Percentiles rank a stretch among this genome's conserved stretches.
Conservation (phyloP, 176 grass and related monocot genomes). For the Avena atlantica region DNA sequence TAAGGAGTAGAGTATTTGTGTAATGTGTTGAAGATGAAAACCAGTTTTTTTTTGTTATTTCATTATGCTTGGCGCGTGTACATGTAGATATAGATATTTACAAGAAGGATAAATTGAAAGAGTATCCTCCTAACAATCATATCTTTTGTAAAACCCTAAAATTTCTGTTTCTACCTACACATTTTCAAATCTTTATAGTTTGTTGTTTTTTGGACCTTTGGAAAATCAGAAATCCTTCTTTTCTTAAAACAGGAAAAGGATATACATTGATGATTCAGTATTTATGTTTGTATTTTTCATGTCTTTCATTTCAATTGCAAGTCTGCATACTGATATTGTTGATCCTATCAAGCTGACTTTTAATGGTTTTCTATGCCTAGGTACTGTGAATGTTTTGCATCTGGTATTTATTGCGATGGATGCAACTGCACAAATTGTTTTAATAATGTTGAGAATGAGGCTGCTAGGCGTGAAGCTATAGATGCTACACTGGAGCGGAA, state of each 20-base stretch:
- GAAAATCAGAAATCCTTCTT: not conserved
- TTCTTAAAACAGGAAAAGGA: not conserved
- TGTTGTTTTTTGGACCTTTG: constrained; percentile 31
- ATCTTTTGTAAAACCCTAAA: not conserved
- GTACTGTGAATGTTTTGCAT: constrained; percentile 98
- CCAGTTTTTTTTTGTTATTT: not conserved
- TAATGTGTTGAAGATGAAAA: not conserved
- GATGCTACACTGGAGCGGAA: constrained; percentile 91
- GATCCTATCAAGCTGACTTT: constrained; percentile 36
- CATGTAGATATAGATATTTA: constrained; percentile 24
- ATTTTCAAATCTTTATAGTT: constrained; percentile 11
- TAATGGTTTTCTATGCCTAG: constrained; percentile 50
- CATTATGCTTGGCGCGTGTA: not conserved
- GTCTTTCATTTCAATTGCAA: not conserved
- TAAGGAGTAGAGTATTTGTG: constrained; percentile 25
- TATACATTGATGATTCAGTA: constrained; percentile 9
- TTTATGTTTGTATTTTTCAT: not conserved
- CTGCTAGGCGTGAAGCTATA: constrained; percentile 81
- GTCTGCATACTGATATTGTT: constrained; percentile 5
- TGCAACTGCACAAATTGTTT: constrained; percentile 96
- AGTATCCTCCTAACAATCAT: not conserved
- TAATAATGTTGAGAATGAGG: constrained; percentile 91
- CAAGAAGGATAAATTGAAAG: constrained; percentile 1
- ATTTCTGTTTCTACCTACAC: constrained; percentile 5
- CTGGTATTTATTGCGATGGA: constrained; percentile 88